phyloP scores from a whole-genome alignment of 1,284 basidiomycete genomes.

The Tetrapyrgos nigripes region DNA sequence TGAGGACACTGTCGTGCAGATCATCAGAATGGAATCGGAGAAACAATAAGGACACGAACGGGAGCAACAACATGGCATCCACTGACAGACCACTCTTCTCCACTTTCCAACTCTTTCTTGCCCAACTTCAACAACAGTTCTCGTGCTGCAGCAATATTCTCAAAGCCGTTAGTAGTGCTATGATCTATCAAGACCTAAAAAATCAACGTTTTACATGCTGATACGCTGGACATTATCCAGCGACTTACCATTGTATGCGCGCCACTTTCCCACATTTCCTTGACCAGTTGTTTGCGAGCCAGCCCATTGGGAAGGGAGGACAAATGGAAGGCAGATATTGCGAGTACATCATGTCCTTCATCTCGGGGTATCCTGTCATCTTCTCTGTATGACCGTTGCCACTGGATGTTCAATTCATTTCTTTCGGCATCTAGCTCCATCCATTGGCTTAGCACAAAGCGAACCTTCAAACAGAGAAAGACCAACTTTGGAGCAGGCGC shows the following conservation, averaged over 20 bases:
- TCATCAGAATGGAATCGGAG: conserved; percentile 16
- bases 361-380: conserved; percentile 44
- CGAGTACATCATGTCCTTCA: conserved; percentile 63
- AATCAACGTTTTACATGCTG: neutral
- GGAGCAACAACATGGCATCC: conserved; percentile 87
- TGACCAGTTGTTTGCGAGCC: conserved; percentile 72
- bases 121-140: conserved; percentile 79
- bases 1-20: conserved; percentile 81
- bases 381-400: conserved; percentile 63
- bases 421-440: conserved; percentile 51
- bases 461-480: neutral
- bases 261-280: conserved; percentile 90
- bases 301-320: conserved; percentile 71
- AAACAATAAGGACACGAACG: conserved; percentile 49
- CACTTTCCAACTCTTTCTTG: conserved; percentile 58
- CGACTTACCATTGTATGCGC: conserved; percentile 76
- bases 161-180: conserved; percentile 80
- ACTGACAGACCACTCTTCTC: conserved; percentile 40
- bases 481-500: conserved; percentile 61
- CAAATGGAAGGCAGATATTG: conserved; percentile 87
- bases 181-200: conserved; percentile 87
- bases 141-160: conserved; percentile 84
- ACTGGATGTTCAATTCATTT: conserved; percentile 50
- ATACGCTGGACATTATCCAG: neutral
- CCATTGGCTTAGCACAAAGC: neutral